A percentile compares a stretch with the other conserved stretches of the same genome.
Conservation (phyloP, 306 rosid species). For the Acacia crassicarpa region DNA sequence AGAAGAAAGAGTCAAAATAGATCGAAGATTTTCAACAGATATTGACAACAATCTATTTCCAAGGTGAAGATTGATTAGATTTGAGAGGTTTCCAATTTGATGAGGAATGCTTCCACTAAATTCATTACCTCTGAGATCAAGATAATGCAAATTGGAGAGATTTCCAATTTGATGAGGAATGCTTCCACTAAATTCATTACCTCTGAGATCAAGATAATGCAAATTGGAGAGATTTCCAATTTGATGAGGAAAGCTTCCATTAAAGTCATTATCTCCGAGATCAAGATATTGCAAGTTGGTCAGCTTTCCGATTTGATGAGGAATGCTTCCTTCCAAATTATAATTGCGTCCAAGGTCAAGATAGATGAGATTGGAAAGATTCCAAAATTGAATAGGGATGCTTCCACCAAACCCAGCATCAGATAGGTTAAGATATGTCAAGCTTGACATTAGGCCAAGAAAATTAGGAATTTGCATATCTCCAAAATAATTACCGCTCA, state of each 20-base stretch:
- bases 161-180: background rate
- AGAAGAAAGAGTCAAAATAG: conserved; percentile 2
- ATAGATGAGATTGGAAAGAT: background rate
- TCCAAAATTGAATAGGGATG: background rate
- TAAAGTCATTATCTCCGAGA: too few relatives aligned
- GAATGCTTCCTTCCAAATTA: background rate
- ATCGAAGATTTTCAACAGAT: background rate
- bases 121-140: background rate
- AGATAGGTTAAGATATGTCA: background rate
- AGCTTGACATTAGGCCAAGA: background rate
- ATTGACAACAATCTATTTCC: background rate
- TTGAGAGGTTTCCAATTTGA: background rate
- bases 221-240: background rate
- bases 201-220: background rate
- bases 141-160: background rate
- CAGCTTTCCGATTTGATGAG: too few relatives aligned
- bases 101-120: background rate
- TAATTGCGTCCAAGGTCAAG: background rate
- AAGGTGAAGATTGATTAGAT: background rate
- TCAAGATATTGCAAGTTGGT: too few relatives aligned
- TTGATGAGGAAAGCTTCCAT: background rate
- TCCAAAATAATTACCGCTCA: background rate
- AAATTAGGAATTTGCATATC: background rate
- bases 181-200: background rate
- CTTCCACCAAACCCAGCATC: background rate